Evolutionary conservation across 2,329 filamentous ascomycete genomes (phyloP).

Genomic region (Aspergillus eucalypticola): DNA sequence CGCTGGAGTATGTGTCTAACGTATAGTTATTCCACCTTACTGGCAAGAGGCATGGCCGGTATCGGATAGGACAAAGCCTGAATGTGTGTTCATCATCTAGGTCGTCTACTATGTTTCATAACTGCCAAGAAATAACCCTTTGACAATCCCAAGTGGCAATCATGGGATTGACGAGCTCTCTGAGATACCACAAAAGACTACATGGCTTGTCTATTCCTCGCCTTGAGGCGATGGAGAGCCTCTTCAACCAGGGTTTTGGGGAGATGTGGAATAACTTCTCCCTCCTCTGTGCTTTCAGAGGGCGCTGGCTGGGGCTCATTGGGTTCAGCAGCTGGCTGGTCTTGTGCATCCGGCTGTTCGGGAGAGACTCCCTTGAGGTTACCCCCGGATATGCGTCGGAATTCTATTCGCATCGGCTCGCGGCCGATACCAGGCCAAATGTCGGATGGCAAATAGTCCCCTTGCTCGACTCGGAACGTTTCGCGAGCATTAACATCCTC

Average conservation of each 20-base stretch:
- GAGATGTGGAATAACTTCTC: constrained; percentile 45
- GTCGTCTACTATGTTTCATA: constrained; percentile 7
- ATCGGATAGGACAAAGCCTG: constrained; percentile 26
- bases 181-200: constrained; percentile 3
- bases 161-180: not conserved
- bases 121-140: not conserved
- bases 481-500: constrained; percentile 73
- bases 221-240: constrained; percentile 43
- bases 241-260: constrained; percentile 46
- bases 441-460: constrained; percentile 82
- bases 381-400: constrained; percentile 38
- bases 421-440: constrained; percentile 75
- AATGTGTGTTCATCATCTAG: constrained; percentile 39
- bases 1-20: constrained; percentile 35
- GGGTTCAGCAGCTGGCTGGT: constrained; percentile 7
- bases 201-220: constrained; percentile 26
- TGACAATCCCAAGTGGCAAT: not conserved
- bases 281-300: constrained; percentile 23
- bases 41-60: constrained; percentile 1
- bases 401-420: constrained; percentile 53
- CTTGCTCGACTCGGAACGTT: constrained; percentile 76
- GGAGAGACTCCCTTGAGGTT: constrained; percentile 28
- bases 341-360: constrained; percentile 14
- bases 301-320: constrained; percentile 1
- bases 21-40: not conserved